Conservation (phyloP, 2,329 filamentous ascomycete species). For the Colletotrichum tropicicola region DNA sequence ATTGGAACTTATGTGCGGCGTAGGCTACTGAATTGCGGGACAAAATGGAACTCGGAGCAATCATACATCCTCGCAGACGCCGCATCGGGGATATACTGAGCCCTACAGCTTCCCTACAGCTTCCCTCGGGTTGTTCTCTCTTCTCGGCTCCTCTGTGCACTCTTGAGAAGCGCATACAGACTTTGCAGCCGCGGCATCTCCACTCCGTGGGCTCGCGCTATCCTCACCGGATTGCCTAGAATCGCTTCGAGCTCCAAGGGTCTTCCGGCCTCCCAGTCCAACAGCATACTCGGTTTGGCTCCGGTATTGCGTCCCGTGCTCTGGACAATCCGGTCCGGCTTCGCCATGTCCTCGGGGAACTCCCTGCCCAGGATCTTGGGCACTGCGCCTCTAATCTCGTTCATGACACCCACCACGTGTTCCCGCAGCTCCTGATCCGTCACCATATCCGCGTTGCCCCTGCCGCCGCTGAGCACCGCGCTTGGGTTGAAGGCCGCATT, state of each 20-base stretch:
- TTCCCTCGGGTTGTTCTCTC: conserved; percentile 38
- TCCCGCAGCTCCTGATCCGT: conserved; percentile 67
- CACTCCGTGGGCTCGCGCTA: conserved; percentile 68
- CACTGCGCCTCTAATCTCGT: conserved; percentile 72
- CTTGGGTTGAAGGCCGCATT: conserved; percentile 81
- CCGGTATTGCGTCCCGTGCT: conserved; percentile 73
- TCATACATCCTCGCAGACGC: background rate
- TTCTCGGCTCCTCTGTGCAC: conserved; percentile 65
- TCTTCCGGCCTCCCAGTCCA: conserved; percentile 74
- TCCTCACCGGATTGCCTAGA: conserved; percentile 74
- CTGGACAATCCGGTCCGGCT: conserved; percentile 68
- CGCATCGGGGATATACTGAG: too few species aligned
- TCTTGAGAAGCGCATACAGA: conserved; percentile 72
- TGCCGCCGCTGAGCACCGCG: conserved; percentile 71
- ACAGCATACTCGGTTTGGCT: conserved; percentile 72
- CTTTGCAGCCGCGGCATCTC: conserved; percentile 74
- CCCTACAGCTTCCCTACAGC: conserved; percentile 37
- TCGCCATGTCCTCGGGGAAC: conserved; percentile 68
- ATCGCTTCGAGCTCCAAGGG: conserved; percentile 78
- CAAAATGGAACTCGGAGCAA: background rate
- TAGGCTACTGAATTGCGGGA: too few species aligned
- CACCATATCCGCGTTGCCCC: conserved; percentile 73
- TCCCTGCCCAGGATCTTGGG: conserved; percentile 69
- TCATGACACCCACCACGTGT: conserved; percentile 74
- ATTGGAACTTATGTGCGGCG: too few species aligned